Conservation (phyloP, 2,329 filamentous ascomycete species). For the Hymenoscyphus linearis region DNA sequence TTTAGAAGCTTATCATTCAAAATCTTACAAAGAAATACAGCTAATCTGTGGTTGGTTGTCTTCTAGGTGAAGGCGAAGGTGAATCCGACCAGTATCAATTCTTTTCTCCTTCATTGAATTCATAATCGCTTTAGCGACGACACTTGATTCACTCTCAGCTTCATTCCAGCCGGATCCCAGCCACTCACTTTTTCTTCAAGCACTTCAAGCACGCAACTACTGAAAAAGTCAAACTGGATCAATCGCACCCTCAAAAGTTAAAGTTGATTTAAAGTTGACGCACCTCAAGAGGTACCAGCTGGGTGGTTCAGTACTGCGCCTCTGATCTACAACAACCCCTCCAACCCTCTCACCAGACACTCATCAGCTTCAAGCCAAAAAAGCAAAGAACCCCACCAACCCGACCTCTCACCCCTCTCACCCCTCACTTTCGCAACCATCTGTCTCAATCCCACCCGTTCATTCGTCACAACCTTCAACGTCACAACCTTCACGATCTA, state of each 20-base stretch:
- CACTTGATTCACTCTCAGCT: background rate
- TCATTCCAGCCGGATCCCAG: background rate
- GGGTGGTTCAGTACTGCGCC: background rate
- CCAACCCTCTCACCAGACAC: background rate
- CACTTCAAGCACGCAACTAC: too few species aligned
- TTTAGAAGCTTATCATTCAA: background rate
- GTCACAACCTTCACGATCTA: background rate
- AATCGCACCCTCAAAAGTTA: background rate
- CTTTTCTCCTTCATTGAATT: too few species aligned
- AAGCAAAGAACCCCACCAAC: background rate
- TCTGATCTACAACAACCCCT: background rate
- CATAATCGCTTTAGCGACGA: background rate
- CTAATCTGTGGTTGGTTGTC: background rate
- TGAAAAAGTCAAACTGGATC: background rate
- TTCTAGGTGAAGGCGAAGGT: background rate
- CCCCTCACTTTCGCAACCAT: background rate
- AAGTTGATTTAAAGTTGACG: background rate
- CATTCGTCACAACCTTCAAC: background rate
- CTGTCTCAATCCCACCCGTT: background rate
- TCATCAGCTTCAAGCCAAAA: background rate
- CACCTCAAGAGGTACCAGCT: background rate
- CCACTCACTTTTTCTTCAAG: background rate
- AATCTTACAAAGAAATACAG: background rate
- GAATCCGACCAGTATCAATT: background rate
- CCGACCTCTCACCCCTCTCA: background rate